Evolutionary conservation across 2,329 filamentous ascomycete genomes (phyloP), one percentile per base, ranked within the genome.

Genomic region (Sphaerulina musiva): DNA sequence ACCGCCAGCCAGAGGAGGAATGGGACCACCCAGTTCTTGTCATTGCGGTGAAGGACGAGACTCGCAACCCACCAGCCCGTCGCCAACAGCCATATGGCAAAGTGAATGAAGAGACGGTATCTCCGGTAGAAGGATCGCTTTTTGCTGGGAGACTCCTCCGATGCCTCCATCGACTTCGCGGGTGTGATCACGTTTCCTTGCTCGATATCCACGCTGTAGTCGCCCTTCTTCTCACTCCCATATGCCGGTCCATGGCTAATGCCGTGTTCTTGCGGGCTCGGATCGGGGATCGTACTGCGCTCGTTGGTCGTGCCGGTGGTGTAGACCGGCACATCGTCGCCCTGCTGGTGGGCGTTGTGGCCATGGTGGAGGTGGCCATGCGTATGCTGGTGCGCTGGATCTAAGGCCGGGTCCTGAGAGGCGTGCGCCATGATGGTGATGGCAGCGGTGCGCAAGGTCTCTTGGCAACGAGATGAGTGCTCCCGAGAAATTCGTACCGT

Each of bases 1-100:
- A 95, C 83, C 61, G 76, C 78, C 44, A 95, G 80, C 77, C 85
- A 95, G 45, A 95, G 68, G 48, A 95, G 77, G 72, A 95, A 93
- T 0, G 90, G 89, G 47, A 91, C 81, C 53, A 95, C 72, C 89
- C 89, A 95, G 66, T 88, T 89, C 71, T 80, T 78, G 63, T 89
- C 82, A 55, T 85, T 62, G 55, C 82, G 82, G 69, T 92, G 88
- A 50, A 89, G 75, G 55, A 90, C 76, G 46, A 92, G 74, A 51
- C 84, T 81, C 6, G 85, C 83, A 60, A 91, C 85, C 86, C 86
- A 91, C 87, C 87, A 90, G 64, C 79, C 78, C 10, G 61, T 65
- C 6, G 68, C 54, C 26, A 64, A 45, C 7, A 60, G 45, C 53
- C 59, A 66, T 38, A 66, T 55, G 12, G 54, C 39, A 12, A 61